Conservation (phyloP, 805 yeast species). For the Torulaspora quercuum region DNA sequence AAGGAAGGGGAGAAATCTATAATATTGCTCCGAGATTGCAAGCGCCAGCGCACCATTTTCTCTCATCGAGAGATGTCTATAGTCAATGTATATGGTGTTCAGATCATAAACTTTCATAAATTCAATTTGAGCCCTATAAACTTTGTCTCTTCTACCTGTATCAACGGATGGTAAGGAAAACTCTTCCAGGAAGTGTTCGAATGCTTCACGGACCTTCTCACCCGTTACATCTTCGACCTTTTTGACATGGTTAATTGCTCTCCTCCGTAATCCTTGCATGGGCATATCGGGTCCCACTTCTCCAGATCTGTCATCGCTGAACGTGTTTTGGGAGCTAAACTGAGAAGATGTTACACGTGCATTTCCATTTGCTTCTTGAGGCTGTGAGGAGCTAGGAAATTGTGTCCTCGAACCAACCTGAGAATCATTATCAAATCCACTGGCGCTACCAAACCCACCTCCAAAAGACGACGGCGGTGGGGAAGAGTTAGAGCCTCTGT, state of each 20-base stretch:
- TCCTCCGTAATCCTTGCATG: constrained; percentile 42
- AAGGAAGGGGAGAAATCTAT: constrained; percentile 85
- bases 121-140: constrained; percentile 75
- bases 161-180: constrained; percentile 44
- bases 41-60: constrained; percentile 86
- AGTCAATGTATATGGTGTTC: constrained; percentile 80
- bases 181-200: constrained; percentile 76
- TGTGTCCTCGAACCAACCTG: constrained; percentile 28
- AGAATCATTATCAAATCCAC: constrained; percentile 29
- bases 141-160: constrained; percentile 43
- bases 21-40: constrained; percentile 88
- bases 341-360: constrained; percentile 18
- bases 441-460: constrained; percentile 31
- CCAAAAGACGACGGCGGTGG: constrained; percentile 35
- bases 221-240: constrained; percentile 89
- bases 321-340: constrained; percentile 27
- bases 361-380: constrained; percentile 16
- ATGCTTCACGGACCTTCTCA: constrained; percentile 87
- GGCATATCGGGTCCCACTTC: constrained; percentile 25
- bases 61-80: constrained; percentile 65
- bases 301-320: constrained; percentile 19
- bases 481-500: constrained; percentile 26
- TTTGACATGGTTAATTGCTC: constrained; percentile 66
- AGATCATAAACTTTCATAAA: constrained; percentile 74
- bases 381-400: constrained; percentile 33